These are phyloP conservation scores for Colletotrichum sp. DNA, from an alignment of 2,329 filamentous ascomycete genomes.

Conservation along the genomic window DNA sequence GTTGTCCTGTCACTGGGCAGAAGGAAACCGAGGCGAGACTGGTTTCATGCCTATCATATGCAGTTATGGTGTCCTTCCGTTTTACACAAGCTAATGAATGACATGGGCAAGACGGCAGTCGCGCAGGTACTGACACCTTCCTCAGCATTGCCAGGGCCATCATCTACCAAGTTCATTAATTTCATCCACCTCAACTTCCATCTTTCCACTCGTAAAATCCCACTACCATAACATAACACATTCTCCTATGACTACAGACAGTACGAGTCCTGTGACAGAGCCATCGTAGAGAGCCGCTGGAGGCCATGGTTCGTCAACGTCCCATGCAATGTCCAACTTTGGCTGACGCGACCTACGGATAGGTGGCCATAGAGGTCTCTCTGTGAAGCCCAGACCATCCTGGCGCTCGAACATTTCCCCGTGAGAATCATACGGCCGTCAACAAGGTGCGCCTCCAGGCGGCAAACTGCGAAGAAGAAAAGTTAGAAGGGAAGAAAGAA, in stretches of 20 bases:
- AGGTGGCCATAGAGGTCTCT: no score
- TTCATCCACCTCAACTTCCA: neutral
- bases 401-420: no score
- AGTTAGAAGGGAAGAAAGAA: neutral
- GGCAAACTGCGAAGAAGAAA: no score
- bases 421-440: rapidly evolving
- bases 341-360: neutral
- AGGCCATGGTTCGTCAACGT: neutral
- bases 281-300: neutral
- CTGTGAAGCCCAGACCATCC: no score
- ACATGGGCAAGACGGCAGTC: neutral
- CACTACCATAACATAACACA: rapidly evolving
- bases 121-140: neutral
- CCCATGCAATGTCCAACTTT: neutral
- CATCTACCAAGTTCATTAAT: neutral
- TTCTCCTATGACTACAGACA: rapidly evolving
- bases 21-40: neutral
- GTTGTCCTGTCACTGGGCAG: no score
- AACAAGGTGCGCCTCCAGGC: no score
- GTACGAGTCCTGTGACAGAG: neutral
- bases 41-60: neutral
- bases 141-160: neutral
- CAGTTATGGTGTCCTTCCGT: neutral
- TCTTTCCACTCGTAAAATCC: neutral
- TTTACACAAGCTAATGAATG: neutral